Evolutionary conservation across 306 rosid genomes (phyloP).

Genomic region (Cicer chorassanicum): DNA sequence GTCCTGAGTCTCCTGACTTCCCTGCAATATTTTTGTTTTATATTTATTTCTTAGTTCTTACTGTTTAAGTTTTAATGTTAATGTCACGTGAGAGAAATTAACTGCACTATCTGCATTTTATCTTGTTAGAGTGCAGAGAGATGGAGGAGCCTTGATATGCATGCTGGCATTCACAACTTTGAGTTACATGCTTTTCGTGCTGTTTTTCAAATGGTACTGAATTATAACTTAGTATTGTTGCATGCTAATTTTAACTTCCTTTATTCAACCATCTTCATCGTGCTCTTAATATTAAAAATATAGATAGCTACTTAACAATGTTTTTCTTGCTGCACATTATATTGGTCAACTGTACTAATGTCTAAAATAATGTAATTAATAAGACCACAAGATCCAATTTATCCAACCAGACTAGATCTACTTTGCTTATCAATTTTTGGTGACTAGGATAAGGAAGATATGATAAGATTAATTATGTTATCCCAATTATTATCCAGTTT

Average conservation of each 20-base stretch:
- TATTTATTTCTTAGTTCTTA: conserved; percentile 8
- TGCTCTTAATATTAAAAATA: conserved; percentile 16
- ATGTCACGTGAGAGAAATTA: conserved; percentile 31
- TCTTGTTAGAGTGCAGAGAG: conserved; percentile 89
- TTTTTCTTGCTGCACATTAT: conserved; percentile 16
- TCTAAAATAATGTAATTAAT: neutral
- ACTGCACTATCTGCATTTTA: conserved; percentile 33
- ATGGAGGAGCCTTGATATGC: conserved; percentile 76
- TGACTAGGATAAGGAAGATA: neutral
- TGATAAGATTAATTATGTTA: neutral
- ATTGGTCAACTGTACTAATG: conserved; percentile 7
- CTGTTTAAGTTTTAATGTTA: conserved; percentile 1
- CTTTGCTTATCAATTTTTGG: conserved; percentile 14
- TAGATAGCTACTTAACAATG: conserved; percentile 15
- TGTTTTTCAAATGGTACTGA: conserved; percentile 88
- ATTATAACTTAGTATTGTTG: conserved; percentile 30
- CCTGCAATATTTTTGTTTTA: conserved; percentile 8
- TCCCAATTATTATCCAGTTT: neutral
- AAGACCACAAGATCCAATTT: neutral
- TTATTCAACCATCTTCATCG: conserved; percentile 7
- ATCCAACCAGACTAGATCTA: conserved; percentile 3
- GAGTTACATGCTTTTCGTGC: conserved; percentile 92
- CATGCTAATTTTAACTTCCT: conserved; percentile 29
- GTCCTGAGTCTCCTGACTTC: neutral
- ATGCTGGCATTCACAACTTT: conserved; percentile 79